A percentile compares a stretch with the other conserved stretches of the same genome.
Conservation (phyloP, 306 rosid genomes). For the Aeschynomene evenia region DNA sequence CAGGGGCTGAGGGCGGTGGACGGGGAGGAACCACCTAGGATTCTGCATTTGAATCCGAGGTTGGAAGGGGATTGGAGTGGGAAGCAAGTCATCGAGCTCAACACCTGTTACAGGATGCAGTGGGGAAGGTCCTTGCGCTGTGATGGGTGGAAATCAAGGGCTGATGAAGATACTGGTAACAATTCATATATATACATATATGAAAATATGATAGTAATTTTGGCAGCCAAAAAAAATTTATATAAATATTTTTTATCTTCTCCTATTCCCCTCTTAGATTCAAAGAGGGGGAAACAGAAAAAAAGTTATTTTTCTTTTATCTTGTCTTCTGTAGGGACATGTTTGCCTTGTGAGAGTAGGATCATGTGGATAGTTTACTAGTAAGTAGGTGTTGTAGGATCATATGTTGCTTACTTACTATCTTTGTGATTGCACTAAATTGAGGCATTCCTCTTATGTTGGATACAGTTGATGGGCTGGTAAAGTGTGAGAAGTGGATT, state of each 20-base stretch:
- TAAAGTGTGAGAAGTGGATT: conserved; percentile 96
- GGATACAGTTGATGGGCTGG: conserved; percentile 81
- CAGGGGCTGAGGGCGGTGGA: conserved; percentile 82
- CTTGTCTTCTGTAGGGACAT: not conserved
- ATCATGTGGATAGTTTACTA: not conserved
- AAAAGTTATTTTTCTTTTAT: no score
- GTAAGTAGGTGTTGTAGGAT: not conserved
- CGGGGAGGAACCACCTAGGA: conserved; percentile 89
- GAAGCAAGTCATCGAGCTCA: conserved; percentile 80
- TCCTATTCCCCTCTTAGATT: no score
- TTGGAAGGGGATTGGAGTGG: conserved; percentile 94
- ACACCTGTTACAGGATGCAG: conserved; percentile 94
- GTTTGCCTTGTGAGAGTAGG: not conserved
- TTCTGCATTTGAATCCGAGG: conserved; percentile 90
- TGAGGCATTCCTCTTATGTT: conserved; percentile 43
- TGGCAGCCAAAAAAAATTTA: no score
- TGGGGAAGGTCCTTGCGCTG: conserved; percentile 87
- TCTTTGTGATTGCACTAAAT: conserved; percentile 18
- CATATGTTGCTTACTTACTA: not conserved
- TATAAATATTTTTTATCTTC: no score
- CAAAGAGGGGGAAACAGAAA: no score
- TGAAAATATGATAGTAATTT: no score
- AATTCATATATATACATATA: no score
- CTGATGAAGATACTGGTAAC: conserved; percentile 89
- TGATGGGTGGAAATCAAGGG: conserved; percentile 89